Base-by-base conservation (phyloP, 2,329 filamentous ascomycete species). In the Xylaria sp. region DNA sequence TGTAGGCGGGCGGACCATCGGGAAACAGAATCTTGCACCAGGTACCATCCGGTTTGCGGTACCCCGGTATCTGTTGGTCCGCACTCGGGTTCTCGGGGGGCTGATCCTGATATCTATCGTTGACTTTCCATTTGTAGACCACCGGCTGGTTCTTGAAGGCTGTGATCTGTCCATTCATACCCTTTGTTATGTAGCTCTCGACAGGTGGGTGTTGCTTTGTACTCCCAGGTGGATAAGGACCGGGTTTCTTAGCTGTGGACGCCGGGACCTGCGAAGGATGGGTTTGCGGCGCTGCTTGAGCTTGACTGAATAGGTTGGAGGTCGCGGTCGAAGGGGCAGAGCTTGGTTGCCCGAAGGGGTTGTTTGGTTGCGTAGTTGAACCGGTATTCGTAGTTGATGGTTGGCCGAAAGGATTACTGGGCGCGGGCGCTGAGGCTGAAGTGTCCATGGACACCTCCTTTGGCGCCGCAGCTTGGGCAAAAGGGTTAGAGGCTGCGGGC, bases 1-100 rank as follows among this genome's bases (percentile, higher is more conserved):
- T 88, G 70, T 89, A 89, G 7, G 79, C 79, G 0, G 91, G 92
- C 25, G 91, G 85, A 0, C 92, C 93, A 55, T 90, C 83, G 0
- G 92, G 91, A 77, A 92, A 94, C 86, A 91, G 92, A 58, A 95
- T 90, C 72, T 87, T 89, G 60, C 86, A 84, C 82, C 86, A 88
- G 0, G 80, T 85, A 41, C 88, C 86, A 73, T 90, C 86, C 46
- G 82, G 80, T 25, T 80, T 86, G 70, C 72, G 84, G 72, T 83
- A 82, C 62, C 82, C 88, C 0, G 90, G 86, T 7, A 80, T 77
- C 3, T 66, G 74, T 13, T 66, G 64, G 28, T 67, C 66, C 33
- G 25, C 25, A 10, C 23, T 64, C 8, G 63, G 49, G 28, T 67
- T 57, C 15, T 39, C 43, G 9, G 69, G 71, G 10, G 25, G 18